Evolutionary conservation across 2,329 filamentous ascomycete species (phyloP).

Genomic region (Cercospora beticola): DNA sequence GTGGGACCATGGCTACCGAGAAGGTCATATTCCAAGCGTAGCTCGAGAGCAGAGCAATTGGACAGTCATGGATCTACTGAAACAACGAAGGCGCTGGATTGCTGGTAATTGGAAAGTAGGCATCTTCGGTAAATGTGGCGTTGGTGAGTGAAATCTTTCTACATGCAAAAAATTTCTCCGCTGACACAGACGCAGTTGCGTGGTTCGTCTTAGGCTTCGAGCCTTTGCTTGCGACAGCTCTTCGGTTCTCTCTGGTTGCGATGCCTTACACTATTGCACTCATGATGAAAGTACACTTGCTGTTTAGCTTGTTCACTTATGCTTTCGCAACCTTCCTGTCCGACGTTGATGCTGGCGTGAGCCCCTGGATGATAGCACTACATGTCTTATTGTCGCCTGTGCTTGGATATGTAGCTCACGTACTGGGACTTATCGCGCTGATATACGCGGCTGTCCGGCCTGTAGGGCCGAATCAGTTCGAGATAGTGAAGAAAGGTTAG

Average conservation of each 20-base stretch:
- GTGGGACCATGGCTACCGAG: neutral
- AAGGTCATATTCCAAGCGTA: neutral
- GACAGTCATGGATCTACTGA: neutral
- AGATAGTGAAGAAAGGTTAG: neutral
- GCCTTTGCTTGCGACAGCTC: neutral
- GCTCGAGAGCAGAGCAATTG: neutral
- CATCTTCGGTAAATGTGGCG: neutral
- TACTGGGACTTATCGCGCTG: neutral
- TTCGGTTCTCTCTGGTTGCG: neutral
- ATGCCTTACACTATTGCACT: neutral
- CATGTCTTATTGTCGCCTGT: neutral
- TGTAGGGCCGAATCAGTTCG: neutral
- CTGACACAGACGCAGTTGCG: neutral
- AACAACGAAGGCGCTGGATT: neutral
- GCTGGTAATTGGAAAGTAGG: neutral
- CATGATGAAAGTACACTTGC: neutral
- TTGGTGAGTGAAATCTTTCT: neutral
- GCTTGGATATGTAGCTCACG: neutral
- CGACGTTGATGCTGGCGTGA: neutral
- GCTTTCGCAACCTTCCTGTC: neutral
- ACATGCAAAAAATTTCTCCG: neutral
- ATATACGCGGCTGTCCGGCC: neutral
- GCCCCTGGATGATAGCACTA: neutral
- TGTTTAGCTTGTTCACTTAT: neutral
- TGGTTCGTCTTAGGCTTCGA: neutral